A percentile compares a stretch with the other conserved stretches of the same genome.
phyloP scores from a whole-genome alignment of 805 yeast genomes.

The Starmerella potacharoeniae region DNA sequence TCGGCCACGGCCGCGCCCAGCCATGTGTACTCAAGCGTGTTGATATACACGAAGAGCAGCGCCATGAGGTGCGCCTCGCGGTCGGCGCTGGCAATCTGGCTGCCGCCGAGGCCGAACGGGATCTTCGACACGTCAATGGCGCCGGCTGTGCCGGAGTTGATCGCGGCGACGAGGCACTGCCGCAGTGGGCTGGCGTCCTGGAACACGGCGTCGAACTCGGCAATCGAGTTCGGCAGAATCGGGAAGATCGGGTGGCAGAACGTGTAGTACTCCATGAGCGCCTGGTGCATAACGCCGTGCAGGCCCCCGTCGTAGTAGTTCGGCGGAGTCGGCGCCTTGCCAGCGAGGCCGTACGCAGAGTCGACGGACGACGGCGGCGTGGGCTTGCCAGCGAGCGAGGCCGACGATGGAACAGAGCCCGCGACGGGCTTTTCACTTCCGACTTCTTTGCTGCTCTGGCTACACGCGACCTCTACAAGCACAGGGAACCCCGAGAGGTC shows the following conservation, averaged over 20 bases:
- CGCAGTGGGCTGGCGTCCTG: constrained; percentile 19
- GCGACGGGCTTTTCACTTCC: not conserved
- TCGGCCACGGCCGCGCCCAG: constrained; percentile 30
- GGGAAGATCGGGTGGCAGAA: constrained; percentile 32
- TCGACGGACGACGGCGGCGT: not conserved
- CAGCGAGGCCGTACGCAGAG: not conserved
- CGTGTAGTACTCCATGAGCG: constrained; percentile 30
- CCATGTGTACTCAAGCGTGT: constrained; percentile 27
- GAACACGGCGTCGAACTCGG: constrained; percentile 26
- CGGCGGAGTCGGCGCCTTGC: constrained; percentile 11
- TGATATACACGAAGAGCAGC: constrained; percentile 27
- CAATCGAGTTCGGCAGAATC: constrained; percentile 29
- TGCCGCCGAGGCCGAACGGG: constrained; percentile 11
- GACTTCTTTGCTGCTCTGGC: constrained; percentile 5
- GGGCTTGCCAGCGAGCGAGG: not conserved
- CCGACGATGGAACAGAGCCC: not conserved
- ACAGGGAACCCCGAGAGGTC: constrained; percentile 10
- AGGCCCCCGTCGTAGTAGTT: constrained; percentile 5
- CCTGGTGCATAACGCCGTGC: constrained; percentile 12
- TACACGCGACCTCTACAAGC: constrained; percentile 17
- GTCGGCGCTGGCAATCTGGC: constrained; percentile 12
- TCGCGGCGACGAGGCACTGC: constrained; percentile 24
- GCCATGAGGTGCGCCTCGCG: constrained; percentile 28
- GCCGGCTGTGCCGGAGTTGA: constrained; percentile 15
- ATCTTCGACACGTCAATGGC: not conserved